Conservation (phyloP, 108 stramenopile genomes). For the Cafeteria roenbergensis region DNA sequence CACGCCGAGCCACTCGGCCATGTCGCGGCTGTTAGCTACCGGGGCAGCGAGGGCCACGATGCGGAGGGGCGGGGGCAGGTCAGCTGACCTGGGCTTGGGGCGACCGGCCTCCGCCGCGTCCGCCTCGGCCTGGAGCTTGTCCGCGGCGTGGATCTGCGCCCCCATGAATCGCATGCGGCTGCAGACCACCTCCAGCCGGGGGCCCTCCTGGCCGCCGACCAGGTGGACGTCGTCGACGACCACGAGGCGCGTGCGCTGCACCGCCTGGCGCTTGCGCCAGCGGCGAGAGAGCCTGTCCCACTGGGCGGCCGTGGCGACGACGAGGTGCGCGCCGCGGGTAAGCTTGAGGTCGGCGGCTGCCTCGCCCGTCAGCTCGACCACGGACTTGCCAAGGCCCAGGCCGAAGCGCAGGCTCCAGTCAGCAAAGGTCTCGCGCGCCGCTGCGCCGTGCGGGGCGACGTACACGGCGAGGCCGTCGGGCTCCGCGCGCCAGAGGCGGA, state of each 20-base stretch:
- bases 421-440: constrained; percentile 46
- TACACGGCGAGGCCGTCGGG: constrained; percentile 70
- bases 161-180: constrained; percentile 82
- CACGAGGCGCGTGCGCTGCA: constrained; percentile 72
- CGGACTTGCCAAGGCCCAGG: constrained; percentile 43
- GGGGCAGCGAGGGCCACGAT: constrained; percentile 81
- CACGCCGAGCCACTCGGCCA: constrained; percentile 95
- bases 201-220: constrained; percentile 61
- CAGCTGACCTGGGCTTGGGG: too few species aligned
- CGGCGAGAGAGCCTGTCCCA: constrained; percentile 82
- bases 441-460: constrained; percentile 73
- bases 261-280: constrained; percentile 83
- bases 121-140: neutral
- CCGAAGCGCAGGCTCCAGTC: constrained; percentile 68
- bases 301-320: constrained; percentile 62
- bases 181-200: constrained; percentile 81
- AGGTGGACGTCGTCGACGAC: constrained; percentile 92
- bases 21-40: constrained; percentile 86
- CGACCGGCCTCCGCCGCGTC: constrained; percentile 50
- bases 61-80: constrained; percentile 38
- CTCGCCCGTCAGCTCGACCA: constrained; percentile 75
- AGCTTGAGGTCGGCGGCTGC: constrained; percentile 66
- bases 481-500: constrained; percentile 56
- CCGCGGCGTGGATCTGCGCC: neutral
- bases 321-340: constrained; percentile 53